phyloP scores from a whole-genome alignment of 768 basidiomycete species.

The Floccularia luteovirens region DNA sequence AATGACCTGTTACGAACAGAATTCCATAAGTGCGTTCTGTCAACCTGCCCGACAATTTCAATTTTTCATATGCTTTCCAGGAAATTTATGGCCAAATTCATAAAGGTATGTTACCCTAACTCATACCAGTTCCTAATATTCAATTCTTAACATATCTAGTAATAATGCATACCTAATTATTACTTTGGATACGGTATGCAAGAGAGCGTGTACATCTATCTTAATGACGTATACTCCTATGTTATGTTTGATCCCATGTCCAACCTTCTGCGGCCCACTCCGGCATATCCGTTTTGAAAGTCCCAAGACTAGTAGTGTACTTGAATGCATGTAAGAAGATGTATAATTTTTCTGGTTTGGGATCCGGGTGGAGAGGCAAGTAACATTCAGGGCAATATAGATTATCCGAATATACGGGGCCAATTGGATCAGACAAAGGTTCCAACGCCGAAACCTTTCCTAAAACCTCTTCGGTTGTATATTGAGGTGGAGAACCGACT shows the following conservation, averaged over 20 bases:
- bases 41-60: slow-evolving; percentile 1
- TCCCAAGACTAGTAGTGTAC: slow-evolving; percentile 78
- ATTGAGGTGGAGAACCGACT: slow-evolving; percentile 22
- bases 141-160: slow-evolving; percentile 5
- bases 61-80: slow-evolving; percentile 26
- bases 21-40: slow-evolving; percentile 73
- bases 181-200: slow-evolving; percentile 5
- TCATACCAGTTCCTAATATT: slow-evolving; percentile 1
- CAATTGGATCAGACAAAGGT: slow-evolving; percentile 29
- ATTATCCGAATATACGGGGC: slow-evolving; percentile 28
- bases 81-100: slow-evolving; percentile 91
- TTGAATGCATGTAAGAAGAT: slow-evolving; percentile 92
- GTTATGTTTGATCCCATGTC: slow-evolving; percentile 44
- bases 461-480: slow-evolving; percentile 43
- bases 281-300: slow-evolving; percentile 82
- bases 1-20: slow-evolving; percentile 93
- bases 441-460: slow-evolving; percentile 27
- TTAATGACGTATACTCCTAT: neutral
- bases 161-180: slow-evolving; percentile 1
- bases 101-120: slow-evolving; percentile 47
- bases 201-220: neutral
- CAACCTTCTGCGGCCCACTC: slow-evolving; percentile 79
- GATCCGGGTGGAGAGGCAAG: slow-evolving; percentile 89
- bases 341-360: slow-evolving; percentile 84
- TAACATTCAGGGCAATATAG: slow-evolving; percentile 88